phyloP scores from a whole-genome alignment of 768 basidiomycete species.

The Filobasidium wieringae region DNA sequence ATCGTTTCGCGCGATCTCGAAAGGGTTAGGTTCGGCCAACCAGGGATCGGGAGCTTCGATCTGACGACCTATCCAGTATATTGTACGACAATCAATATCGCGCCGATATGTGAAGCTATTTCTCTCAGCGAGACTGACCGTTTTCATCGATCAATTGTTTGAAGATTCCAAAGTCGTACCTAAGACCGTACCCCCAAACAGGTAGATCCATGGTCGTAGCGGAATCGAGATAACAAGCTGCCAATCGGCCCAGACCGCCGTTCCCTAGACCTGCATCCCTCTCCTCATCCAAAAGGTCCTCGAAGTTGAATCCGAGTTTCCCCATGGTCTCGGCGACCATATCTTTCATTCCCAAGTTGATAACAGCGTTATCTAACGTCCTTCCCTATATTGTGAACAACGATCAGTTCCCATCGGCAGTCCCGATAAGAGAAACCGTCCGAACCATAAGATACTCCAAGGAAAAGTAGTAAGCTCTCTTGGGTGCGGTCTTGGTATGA shows the following conservation, averaged over 20 bases:
- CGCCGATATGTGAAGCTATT: too few relatives aligned
- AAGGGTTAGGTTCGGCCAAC: conserved; percentile 23
- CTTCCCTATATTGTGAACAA: conserved; percentile 29
- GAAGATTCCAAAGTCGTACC: conserved; percentile 87
- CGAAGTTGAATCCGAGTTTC: conserved; percentile 59
- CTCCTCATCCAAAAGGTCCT: conserved; percentile 20
- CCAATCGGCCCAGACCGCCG: conserved; percentile 75
- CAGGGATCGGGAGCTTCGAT: conserved; percentile 45
- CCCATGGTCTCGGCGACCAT: conserved; percentile 56
- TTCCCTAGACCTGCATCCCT: conserved; percentile 74
- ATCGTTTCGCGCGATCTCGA: conserved; percentile 47
- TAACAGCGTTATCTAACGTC: conserved; percentile 54
- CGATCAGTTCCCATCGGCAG: neutral
- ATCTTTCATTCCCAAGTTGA: conserved; percentile 77
- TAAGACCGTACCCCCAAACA: conserved; percentile 85
- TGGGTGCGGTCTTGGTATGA: conserved; percentile 38
- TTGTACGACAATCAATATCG: too few relatives aligned
- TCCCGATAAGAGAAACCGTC: neutral
- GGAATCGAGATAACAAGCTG: conserved; percentile 73
- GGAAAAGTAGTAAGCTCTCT: conserved; percentile 70
- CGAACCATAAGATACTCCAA: conserved; percentile 54
- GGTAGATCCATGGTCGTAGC: conserved; percentile 70
- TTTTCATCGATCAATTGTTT: conserved; percentile 62
- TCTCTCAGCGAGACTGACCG: conserved; percentile 22
- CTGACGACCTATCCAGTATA: conserved; percentile 21